Conservation (phyloP, 345 rosid genomes). For the Hirschfeldia incana region DNA sequence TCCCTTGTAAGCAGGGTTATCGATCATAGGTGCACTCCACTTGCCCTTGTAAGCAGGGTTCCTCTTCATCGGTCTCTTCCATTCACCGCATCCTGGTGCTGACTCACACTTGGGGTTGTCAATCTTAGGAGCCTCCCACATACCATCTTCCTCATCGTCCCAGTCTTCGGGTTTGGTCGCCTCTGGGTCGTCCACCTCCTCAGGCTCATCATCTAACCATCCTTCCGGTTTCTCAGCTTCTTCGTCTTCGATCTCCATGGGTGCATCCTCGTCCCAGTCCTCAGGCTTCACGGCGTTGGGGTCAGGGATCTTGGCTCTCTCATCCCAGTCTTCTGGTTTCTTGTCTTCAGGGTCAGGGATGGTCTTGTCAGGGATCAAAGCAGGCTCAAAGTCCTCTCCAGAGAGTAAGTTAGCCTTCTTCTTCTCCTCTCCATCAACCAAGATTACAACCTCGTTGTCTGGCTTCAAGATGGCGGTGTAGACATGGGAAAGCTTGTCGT, state of each 20-base stretch:
- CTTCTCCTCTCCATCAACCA: conserved; percentile 83
- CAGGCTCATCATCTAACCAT: conserved; percentile 88
- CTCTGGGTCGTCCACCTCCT: conserved; percentile 83
- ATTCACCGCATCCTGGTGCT: conserved; percentile 85
- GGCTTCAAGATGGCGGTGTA: conserved; percentile 81
- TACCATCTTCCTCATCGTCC: conserved; percentile 95
- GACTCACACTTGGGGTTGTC: conserved; percentile 73
- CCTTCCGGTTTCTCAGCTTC: conserved; percentile 91
- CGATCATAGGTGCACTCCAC: conserved; percentile 72
- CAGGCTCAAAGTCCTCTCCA: conserved; percentile 75
- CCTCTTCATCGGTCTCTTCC: conserved; percentile 80
- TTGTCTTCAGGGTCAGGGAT: conserved; percentile 90
- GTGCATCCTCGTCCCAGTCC: conserved; percentile 92
- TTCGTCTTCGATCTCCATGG: conserved; percentile 77
- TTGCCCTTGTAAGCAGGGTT: conserved; percentile 90
- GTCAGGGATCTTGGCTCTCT: conserved; percentile 76
- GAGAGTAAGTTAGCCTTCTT: conserved; percentile 70
- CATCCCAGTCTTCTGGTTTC: conserved; percentile 92
- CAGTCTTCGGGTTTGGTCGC: conserved; percentile 88
- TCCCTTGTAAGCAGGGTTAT: conserved; percentile 76
- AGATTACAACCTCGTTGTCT: conserved; percentile 60
- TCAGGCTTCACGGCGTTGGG: conserved; percentile 73
- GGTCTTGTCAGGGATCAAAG: conserved; percentile 74
- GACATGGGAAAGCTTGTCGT: conserved; percentile 78
- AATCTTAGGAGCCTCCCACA: conserved; percentile 85